phyloP scores from a whole-genome alignment of 83 land plant species.

The Isoetes engelmannii region DNA sequence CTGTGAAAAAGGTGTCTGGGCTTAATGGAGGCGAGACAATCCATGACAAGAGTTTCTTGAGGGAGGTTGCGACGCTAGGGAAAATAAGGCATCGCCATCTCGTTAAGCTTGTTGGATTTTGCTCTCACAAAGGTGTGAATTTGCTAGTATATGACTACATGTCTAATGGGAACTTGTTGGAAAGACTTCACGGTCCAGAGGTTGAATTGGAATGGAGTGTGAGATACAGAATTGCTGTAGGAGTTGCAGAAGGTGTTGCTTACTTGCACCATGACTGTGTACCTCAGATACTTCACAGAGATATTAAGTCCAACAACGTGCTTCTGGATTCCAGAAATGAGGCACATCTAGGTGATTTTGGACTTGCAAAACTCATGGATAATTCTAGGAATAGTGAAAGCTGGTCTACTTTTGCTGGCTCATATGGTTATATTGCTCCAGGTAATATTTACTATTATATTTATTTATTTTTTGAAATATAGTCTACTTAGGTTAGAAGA shows the following conservation, averaged over 20 bases:
- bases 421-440: conserved; percentile 15
- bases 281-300: conserved; percentile 7
- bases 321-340: conserved; percentile 8
- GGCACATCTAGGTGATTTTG: conserved; percentile 12
- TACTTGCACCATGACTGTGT: conserved; percentile 15
- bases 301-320: conserved; percentile 17
- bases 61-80: conserved; percentile 63
- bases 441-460: background rate
- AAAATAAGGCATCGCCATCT: conserved; percentile 60
- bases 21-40: conserved; percentile 29
- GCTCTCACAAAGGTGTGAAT: conserved; percentile 19
- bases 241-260: conserved; percentile 14
- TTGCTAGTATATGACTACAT: conserved; percentile 10
- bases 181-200: background rate
- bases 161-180: conserved; percentile 9
- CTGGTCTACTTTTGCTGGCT: conserved; percentile 8
- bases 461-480: background rate
- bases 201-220: background rate
- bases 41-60: conserved; percentile 39
- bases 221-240: conserved; percentile 9
- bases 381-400: background rate
- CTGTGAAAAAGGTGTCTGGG: conserved; percentile 53
- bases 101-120: conserved; percentile 57
- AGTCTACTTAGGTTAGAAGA: background rate
- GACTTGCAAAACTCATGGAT: conserved; percentile 12